phyloP scores from a whole-genome alignment of 345 rosid species.

The Anacardium occidentale region DNA sequence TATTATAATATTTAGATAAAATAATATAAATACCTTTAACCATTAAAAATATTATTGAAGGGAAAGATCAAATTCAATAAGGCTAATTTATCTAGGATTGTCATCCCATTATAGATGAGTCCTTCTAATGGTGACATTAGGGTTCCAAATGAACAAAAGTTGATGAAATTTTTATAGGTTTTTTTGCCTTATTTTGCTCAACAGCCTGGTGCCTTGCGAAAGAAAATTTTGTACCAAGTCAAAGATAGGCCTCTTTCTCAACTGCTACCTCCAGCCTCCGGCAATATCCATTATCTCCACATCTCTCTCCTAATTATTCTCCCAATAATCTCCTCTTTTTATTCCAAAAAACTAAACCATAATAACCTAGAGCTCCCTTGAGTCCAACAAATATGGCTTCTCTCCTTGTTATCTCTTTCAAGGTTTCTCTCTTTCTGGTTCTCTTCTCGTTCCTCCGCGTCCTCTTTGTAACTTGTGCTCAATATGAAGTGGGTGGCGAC shows the following conservation, averaged over 20 bases:
- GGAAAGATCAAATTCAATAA: too few species aligned
- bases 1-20: too few species aligned
- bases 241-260: slow-evolving; percentile 1
- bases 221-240: slow-evolving; percentile 10
- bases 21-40: too few species aligned
- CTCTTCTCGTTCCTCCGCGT: slow-evolving; percentile 24
- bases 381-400: slow-evolving; percentile 26
- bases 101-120: too few species aligned
- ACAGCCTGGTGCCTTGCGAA: not conserved
- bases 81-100: too few species aligned
- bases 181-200: slow-evolving; percentile 8
- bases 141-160: too few species aligned
- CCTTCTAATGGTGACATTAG: too few species aligned
- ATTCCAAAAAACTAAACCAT: not conserved
- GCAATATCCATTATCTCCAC: slow-evolving; percentile 17
- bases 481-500: slow-evolving; percentile 61
- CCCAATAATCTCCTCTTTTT: not conserved
- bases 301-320: slow-evolving; percentile 19
- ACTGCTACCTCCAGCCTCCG: slow-evolving; percentile 12
- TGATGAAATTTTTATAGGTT: too few species aligned
- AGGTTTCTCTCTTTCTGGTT: slow-evolving; percentile 10
- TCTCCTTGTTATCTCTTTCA: not conserved
- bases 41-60: too few species aligned
- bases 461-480: slow-evolving; percentile 28
- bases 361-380: not conserved